Evolutionary conservation across 805 yeast species (phyloP), one percentile per base, ranked within the genome.

Genomic region (Saccharomyces jurei): DNA sequence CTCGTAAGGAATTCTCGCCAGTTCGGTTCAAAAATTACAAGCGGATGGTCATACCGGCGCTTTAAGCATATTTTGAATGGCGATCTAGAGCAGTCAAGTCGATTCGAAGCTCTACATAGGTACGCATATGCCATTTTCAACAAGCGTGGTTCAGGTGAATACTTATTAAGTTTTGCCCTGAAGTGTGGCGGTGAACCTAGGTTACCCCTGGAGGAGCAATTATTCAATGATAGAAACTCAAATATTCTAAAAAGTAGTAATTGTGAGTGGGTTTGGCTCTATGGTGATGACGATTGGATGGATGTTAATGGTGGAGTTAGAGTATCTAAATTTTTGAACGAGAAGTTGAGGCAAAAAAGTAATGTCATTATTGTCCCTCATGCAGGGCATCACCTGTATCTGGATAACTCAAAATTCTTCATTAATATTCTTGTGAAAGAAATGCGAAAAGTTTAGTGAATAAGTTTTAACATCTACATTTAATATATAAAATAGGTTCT

Each of bases 141-240:
- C 59, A 85, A 88, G 6, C 81, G 77, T 3, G 99, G 99, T 0
- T 87, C 95, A 0, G 98, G 98, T 6, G 99, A 92, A 71, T 92
- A 92, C 67, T 84, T 92, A 76, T 74, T 94, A 59, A 87, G 89
- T 60, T 87, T 86, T 64, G 74, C 90, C 21, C 72, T 92, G 26
- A 91, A 89, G 0, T 96, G 97, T 6, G 99, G 98, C 2, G 98
- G 96, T 0, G 81, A 82, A 50, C 96, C 97, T 0, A 75, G 97
- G 57, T 73, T 79, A 61, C 96, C 98, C 1, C 72, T 92, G 52
- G 68, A 76, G 3, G 65, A 72, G 17, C 60, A 63, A 22, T 26
- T 64, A 25, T 60, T 66, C 50, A 50, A 54, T 36, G 41, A 52
- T 11, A 25, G 41, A 13, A 49, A 36, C 10, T 17, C 22, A 6